Evolutionary conservation across 495 filamentous ascomycete genomes (phyloP), one percentile per base, ranked within the genome.

Genomic region (Astrocystis sublimbata): DNA sequence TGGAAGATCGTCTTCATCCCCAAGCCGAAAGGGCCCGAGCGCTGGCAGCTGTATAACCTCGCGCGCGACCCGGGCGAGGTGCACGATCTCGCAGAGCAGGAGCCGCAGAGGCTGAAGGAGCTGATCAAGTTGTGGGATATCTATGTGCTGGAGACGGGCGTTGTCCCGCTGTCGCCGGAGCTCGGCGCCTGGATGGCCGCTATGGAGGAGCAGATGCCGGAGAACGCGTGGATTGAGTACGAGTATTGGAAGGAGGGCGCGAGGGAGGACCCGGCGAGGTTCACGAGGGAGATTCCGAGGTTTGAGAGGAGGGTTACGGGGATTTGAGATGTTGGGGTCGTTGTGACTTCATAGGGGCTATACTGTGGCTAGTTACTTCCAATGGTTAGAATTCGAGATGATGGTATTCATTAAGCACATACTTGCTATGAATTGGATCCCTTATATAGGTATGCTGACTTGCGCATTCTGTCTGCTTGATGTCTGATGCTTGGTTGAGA

Each of bases 151-250:
- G 85, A 88, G 71, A 85, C 83, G 0, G 85, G 85, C 3, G 83
- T 86, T 10, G 64, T 72, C 21, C 70, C 70, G 40, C 68, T 72
- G 3, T 72, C 70, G n/a, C 70, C 70, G 1, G 70, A 68, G 23
- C 45, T 71, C 28, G 78, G 78, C 3, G 67, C 75, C 36, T 81
- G 73, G 74, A 71, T 87, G 21, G 82, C 81, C 52, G 84, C 83
- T 2, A 86, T 80, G 58, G 85, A 88, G 74, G 83, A 81, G 45
- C 85, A 88, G 78, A 88, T 88, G 85, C 79, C 79, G 1, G 85
- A 88, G 68, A 83, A 86, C 72, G 83, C 79, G 5, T 88, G 85
- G 85, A 88, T 88, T 77, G 84, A 87, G 77, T 88, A 84, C 71
- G 84, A 87, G 73, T 88, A 88, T 49, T 88, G 85, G 85, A 85